Percentiles rank a stretch among this genome's conserved stretches.
Conservation (phyloP, 1,139 yeast genomes). For the Kodamaea fungicola region DNA sequence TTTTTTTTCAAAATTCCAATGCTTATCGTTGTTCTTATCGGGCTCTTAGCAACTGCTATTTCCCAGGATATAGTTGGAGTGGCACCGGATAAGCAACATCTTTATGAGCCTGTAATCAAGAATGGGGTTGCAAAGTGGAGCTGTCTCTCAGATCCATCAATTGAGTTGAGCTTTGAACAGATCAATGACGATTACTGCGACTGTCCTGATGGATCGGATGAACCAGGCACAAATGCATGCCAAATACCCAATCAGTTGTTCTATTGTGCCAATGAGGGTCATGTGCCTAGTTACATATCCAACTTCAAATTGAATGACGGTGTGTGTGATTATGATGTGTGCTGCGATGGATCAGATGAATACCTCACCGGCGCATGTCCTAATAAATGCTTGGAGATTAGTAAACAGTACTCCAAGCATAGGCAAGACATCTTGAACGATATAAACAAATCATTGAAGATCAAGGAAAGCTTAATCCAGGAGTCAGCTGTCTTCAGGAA, state of each 20-base stretch:
- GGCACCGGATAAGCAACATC: slow-evolving; percentile 34
- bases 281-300: slow-evolving; percentile 53
- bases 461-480: slow-evolving; percentile 15
- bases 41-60: neutral
- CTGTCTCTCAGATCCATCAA: slow-evolving; percentile 65
- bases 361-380: slow-evolving; percentile 45
- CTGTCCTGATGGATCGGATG: slow-evolving; percentile 98
- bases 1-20: neutral
- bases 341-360: slow-evolving; percentile 98
- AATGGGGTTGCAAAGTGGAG: slow-evolving; percentile 49
- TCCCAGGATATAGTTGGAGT: slow-evolving; percentile 15
- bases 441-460: slow-evolving; percentile 20
- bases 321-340: slow-evolving; percentile 79
- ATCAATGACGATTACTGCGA: slow-evolving; percentile 91
- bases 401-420: slow-evolving; percentile 26
- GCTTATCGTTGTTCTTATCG: neutral
- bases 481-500: slow-evolving; percentile 8
- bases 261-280: slow-evolving; percentile 79
- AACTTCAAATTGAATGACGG: slow-evolving; percentile 79
- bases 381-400: slow-evolving; percentile 53
- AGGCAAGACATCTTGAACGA: slow-evolving; percentile 14
- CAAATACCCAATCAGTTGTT: slow-evolving; percentile 44
- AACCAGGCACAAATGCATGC: slow-evolving; percentile 94
- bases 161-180: slow-evolving; percentile 54
- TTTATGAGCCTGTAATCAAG: slow-evolving; percentile 51